Evolutionary conservation across 2,329 filamentous ascomycete species (phyloP).

Genomic region (Xylariaceae sp.): DNA sequence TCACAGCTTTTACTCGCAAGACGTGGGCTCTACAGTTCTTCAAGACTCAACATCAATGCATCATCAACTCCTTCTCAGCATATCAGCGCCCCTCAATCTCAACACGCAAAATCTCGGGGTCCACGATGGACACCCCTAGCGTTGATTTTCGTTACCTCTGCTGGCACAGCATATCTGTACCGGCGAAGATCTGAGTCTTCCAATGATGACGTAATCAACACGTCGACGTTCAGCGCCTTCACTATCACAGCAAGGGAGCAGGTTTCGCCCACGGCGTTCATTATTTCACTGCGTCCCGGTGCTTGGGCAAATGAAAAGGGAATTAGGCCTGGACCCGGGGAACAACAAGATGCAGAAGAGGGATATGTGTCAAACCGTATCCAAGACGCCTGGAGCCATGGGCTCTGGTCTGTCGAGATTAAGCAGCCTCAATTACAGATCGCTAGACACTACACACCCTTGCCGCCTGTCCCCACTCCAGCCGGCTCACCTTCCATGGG

Average conservation of each 20-base stretch:
- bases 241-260: constrained; percentile 64
- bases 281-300: constrained; percentile 64
- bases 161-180: constrained; percentile 16
- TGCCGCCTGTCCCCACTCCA: constrained; percentile 59
- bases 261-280: constrained; percentile 70
- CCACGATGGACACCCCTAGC: constrained; percentile 20
- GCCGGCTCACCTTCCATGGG: neutral
- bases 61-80: neutral
- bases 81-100: neutral
- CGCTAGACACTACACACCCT: constrained; percentile 85
- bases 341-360: constrained; percentile 8
- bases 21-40: constrained; percentile 2
- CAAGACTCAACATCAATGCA: constrained; percentile 1
- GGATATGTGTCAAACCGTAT: constrained; percentile 27
- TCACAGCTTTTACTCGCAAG: neutral
- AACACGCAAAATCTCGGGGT: neutral
- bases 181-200: constrained; percentile 2
- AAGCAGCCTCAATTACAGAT: constrained; percentile 96
- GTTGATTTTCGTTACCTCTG: constrained; percentile 17
- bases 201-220: constrained; percentile 52
- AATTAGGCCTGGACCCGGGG: constrained; percentile 10
- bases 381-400: constrained; percentile 60
- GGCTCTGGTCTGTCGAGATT: constrained; percentile 87
- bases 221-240: constrained; percentile 68
- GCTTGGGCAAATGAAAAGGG: constrained; percentile 8